phyloP scores from a whole-genome alignment of 768 basidiomycete species.

The Podaxis mareebaensis region DNA sequence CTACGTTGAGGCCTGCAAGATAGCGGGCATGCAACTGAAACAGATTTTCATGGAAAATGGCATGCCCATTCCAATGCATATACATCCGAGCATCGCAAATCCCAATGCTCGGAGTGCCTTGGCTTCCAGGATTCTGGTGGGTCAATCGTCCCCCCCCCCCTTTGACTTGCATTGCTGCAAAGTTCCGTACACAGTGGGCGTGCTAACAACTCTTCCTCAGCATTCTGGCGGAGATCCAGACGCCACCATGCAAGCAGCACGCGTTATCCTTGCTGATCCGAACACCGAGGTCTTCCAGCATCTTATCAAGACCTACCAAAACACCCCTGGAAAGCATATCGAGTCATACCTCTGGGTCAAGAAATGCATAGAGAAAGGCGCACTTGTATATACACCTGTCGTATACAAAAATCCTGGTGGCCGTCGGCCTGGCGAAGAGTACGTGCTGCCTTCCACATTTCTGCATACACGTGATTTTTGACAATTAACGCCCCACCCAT shows the following conservation, averaged over 20 bases:
- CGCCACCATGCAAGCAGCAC: slow-evolving; percentile 68
- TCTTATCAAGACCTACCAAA: slow-evolving; percentile 72
- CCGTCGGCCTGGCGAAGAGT: slow-evolving; percentile 81
- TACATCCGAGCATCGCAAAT: slow-evolving; percentile 80
- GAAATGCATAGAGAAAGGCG: slow-evolving; percentile 72
- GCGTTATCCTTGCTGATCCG: slow-evolving; percentile 79
- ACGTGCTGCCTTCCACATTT: slow-evolving; percentile 25
- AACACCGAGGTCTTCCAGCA: slow-evolving; percentile 75
- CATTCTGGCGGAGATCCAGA: slow-evolving; percentile 81
- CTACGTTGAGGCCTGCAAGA: slow-evolving; percentile 83
- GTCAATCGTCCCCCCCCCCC: slow-evolving; percentile 9
- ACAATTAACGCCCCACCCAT: neutral
- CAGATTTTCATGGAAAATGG: slow-evolving; percentile 76
- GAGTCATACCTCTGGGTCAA: slow-evolving; percentile 86
- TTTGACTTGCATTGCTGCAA: too few species aligned
- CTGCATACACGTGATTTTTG: neutral
- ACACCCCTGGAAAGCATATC: slow-evolving; percentile 69
- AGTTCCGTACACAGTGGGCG: too few species aligned
- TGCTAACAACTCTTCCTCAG: slow-evolving; percentile 35
- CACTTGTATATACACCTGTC: slow-evolving; percentile 67
- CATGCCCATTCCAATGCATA: slow-evolving; percentile 70
- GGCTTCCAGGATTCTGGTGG: slow-evolving; percentile 69
- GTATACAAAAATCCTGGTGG: slow-evolving; percentile 87
- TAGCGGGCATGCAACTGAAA: slow-evolving; percentile 69
- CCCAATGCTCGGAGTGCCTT: slow-evolving; percentile 69